A percentile compares a stretch with the other conserved stretches of the same genome.
phyloP scores from a whole-genome alignment of 2,329 filamentous ascomycete genomes.

The Septoria petroselini region DNA sequence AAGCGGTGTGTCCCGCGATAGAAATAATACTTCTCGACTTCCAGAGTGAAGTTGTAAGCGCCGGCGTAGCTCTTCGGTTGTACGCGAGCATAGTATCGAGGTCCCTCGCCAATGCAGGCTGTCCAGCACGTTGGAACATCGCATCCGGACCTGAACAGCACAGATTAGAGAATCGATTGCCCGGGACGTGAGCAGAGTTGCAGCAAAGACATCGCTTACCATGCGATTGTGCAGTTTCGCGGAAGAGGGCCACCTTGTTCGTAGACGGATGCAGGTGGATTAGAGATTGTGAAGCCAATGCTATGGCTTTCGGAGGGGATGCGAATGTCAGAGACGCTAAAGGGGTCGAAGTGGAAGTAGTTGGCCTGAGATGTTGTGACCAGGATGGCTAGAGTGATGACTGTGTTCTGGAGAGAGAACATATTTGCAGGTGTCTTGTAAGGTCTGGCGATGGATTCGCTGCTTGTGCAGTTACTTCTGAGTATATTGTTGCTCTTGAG shows the following conservation, averaged over 20 bases:
- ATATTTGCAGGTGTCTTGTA: too few species aligned
- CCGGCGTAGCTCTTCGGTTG: background rate
- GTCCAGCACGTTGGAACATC: constrained; percentile 8
- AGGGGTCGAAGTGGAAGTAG: constrained; percentile 23
- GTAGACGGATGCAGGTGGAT: constrained; percentile 24
- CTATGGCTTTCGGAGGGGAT: constrained; percentile 16
- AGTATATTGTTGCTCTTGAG: too few species aligned
- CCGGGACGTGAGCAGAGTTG: background rate
- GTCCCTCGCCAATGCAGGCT: background rate
- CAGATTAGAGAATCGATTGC: background rate
- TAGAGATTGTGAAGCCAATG: constrained; percentile 26
- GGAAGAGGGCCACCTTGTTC: constrained; percentile 23
- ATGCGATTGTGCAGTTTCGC: constrained; percentile 17
- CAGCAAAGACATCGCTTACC: constrained; percentile 8
- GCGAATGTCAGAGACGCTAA: constrained; percentile 18
- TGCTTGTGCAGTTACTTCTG: background rate
- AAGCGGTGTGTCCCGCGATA: constrained; percentile 9
- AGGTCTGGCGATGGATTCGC: too few species aligned
- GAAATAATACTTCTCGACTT: constrained; percentile 17
- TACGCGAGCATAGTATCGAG: constrained; percentile 12
- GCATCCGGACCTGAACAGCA: background rate
- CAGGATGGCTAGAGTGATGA: constrained; percentile 5
- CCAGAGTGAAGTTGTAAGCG: constrained; percentile 8
- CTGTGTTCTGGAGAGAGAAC: background rate
- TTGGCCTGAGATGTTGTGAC: constrained; percentile 13